Conservation (phyloP, 257 asterid genomes). For the Prunella vulgaris region DNA sequence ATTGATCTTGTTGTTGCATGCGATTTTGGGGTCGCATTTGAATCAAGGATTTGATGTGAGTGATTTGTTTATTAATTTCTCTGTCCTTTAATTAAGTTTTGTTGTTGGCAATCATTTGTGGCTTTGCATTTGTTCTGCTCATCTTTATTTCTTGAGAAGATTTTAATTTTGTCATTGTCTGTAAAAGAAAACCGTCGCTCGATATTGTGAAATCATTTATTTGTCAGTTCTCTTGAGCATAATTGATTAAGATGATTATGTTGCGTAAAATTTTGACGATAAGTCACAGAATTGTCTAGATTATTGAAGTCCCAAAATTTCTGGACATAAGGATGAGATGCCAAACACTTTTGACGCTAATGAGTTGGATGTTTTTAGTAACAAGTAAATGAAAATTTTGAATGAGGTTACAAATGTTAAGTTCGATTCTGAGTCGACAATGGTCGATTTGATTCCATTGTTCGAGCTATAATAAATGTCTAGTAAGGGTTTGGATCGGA, state of each 20-base stretch:
- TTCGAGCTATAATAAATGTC: too few relatives aligned
- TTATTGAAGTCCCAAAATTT: not conserved
- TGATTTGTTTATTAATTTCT: not conserved
- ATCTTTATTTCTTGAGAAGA: not conserved
- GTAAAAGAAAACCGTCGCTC: not conserved
- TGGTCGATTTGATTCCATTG: not conserved
- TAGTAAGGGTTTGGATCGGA: too few relatives aligned
- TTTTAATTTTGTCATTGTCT: not conserved
- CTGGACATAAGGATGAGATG: not conserved
- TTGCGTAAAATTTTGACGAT: too few relatives aligned
- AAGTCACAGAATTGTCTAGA: not conserved
- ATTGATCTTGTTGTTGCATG: not conserved
- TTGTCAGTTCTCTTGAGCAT: too few relatives aligned
- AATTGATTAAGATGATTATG: not conserved
- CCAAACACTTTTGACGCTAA: not conserved
- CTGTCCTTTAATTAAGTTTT: not conserved
- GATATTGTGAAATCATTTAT: not conserved
- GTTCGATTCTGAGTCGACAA: too few relatives aligned
- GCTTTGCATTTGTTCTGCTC: not conserved
- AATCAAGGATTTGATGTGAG: not conserved
- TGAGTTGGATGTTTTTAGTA: not conserved
- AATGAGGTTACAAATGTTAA: too few relatives aligned
- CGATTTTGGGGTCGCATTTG: not conserved
- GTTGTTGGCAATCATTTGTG: not conserved
- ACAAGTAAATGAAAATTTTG: too few relatives aligned